Conservation (phyloP, 1,284 basidiomycete genomes). For the Trichosporon ovoides region DNA sequence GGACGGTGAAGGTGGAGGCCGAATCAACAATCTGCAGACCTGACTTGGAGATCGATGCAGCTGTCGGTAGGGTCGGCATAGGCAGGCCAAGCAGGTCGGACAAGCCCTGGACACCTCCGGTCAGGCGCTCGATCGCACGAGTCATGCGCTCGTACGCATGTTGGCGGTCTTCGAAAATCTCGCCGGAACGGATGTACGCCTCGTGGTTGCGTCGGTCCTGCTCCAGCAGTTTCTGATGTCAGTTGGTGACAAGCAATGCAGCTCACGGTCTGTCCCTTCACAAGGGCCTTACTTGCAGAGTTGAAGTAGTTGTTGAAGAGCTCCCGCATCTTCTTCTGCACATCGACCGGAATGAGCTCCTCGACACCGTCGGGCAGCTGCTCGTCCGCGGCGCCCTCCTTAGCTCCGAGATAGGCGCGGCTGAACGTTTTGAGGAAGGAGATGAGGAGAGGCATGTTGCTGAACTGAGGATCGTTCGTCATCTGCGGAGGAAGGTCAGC, state of each 20-base stretch:
- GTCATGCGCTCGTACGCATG: slow-evolving; percentile 99
- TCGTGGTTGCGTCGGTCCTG: slow-evolving; percentile 95
- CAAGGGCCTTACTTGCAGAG: slow-evolving; percentile 79
- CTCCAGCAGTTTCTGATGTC: slow-evolving; percentile 76
- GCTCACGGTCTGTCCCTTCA: slow-evolving; percentile 81
- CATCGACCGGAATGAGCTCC: slow-evolving; percentile 74
- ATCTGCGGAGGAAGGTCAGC: slow-evolving; percentile 54
- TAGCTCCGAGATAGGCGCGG: slow-evolving; percentile 69
- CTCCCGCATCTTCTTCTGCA: slow-evolving; percentile 80
- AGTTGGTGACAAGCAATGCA: background rate
- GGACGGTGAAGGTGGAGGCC: slow-evolving; percentile 52
- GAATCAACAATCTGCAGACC: slow-evolving; percentile 52
- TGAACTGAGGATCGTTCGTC: slow-evolving; percentile 76
- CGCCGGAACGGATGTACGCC: slow-evolving; percentile 95
- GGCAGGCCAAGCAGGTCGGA: slow-evolving; percentile 80
- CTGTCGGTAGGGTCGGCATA: slow-evolving; percentile 73
- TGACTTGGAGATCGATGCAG: slow-evolving; percentile 52
- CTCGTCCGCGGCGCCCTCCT: slow-evolving; percentile 37
- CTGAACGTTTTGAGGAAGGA: slow-evolving; percentile 80
- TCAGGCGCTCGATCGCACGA: slow-evolving; percentile 84
- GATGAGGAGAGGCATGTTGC: slow-evolving; percentile 74
- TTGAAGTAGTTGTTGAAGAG: slow-evolving; percentile 94
- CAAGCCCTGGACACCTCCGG: slow-evolving; percentile 77
- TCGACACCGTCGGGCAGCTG: slow-evolving; percentile 53
- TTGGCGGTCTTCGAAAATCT: slow-evolving; percentile 98